Evolutionary conservation across 805 yeast genomes (phyloP).

Genomic region (Candida nonsorbophila): DNA sequence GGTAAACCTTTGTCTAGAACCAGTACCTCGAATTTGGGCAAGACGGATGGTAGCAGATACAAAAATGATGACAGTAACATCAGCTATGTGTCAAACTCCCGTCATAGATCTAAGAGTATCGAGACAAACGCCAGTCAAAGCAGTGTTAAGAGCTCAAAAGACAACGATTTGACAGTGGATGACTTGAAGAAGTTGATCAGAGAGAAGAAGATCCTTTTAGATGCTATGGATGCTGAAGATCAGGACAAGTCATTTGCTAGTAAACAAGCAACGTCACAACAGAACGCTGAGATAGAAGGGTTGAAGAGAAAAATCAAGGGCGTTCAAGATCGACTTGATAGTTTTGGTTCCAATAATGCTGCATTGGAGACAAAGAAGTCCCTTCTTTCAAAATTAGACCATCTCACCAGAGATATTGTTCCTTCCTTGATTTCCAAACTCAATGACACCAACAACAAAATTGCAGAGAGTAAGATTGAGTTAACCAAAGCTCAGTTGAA

Average conservation of each 20-base stretch:
- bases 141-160: conserved; percentile 15
- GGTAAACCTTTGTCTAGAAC: conserved; percentile 17
- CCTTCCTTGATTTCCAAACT: conserved; percentile 67
- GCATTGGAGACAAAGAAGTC: conserved; percentile 42
- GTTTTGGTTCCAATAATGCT: conserved; percentile 18
- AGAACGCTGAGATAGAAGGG: conserved; percentile 53
- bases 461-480: conserved; percentile 62
- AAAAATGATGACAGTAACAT: conserved; percentile 71
- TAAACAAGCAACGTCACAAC: conserved; percentile 33
- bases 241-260: conserved; percentile 31
- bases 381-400: conserved; percentile 53
- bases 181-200: conserved; percentile 60
- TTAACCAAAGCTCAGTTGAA: conserved; percentile 50
- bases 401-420: conserved; percentile 59
- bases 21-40: conserved; percentile 15
- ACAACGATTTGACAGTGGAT: conserved; percentile 40
- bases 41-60: conserved; percentile 32
- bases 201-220: conserved; percentile 67
- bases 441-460: conserved; percentile 58
- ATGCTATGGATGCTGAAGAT: conserved; percentile 67
- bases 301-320: conserved; percentile 57
- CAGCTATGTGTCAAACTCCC: conserved; percentile 66
- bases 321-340: conserved; percentile 34
- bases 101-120: conserved; percentile 40
- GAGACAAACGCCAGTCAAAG: conserved; percentile 10